Evolutionary conservation across 164 flowering plant species (phyloP), one percentile per base, ranked within the genome.

Genomic region (Nelumbo lutea): DNA sequence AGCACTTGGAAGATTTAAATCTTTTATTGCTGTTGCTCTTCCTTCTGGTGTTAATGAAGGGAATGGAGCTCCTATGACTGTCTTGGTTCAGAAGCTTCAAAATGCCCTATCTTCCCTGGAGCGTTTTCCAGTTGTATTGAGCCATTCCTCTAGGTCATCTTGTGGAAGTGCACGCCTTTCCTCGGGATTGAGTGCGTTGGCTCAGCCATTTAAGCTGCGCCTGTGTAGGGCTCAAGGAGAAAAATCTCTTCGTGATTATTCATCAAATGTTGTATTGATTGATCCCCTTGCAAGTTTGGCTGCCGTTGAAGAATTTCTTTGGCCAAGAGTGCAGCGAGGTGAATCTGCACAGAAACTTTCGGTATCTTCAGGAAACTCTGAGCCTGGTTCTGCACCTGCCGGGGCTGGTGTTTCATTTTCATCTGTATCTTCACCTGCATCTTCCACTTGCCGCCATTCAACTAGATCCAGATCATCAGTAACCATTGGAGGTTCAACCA

Each of bases 221-320:
- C 96, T 95, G 2, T 92, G 98, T 73, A 82, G 99, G 67, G 90
- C 89, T 61, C 92, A 80, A 59, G 96, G 96, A 66, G 99, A 95
- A 48, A 95, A 92, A 67, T 80, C 93, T 63, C 91, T 95, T 11
- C 92, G 97, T 67, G 99, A 95, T 81, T 95, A 92, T 83, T 95
- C 99, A 46, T 87, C 96, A n/a, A 90, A 91, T 80, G 82, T 95
- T 79, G 91, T 95, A 7, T 80, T 90, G 60, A 95, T 92, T 78
- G 99, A 95, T 78, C 99, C 97, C 40, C 70, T 95, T 72, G 99
- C 97, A 75, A 92, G 94, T 79, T 85, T 95, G 78, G 91, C 99
- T 46, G 97, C 96, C 68, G 89, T 95, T 63, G 99, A 95, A 67
- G 99, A 95, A 46, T 95, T 95, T 70, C 89, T 95, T 55, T 92